Conservation (phyloP, 2,329 filamentous ascomycete genomes). For the Aspergillus sp. region DNA sequence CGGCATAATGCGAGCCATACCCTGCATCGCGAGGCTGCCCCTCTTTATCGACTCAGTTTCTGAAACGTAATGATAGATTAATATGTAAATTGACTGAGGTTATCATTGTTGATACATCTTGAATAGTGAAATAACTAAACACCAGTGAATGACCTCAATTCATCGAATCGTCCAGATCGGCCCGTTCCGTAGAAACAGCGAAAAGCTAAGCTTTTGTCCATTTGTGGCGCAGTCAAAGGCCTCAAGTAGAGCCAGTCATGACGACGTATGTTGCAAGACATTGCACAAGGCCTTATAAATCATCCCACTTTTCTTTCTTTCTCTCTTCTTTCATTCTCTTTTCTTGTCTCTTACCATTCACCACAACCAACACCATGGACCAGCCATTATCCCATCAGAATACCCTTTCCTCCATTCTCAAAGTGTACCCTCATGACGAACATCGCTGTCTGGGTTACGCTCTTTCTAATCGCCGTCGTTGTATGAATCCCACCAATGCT, state of each 20-base stretch:
- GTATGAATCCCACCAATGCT: background rate
- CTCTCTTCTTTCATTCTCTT: background rate
- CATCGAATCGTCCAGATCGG: background rate
- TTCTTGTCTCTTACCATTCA: background rate
- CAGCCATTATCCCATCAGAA: no score
- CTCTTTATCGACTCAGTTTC: no score
- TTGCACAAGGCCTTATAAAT: background rate
- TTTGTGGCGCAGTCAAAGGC: no score
- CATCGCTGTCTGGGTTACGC: slow-evolving; percentile 1
- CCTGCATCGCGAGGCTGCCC: no score
- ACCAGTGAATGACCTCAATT: no score
- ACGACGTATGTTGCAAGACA: background rate
- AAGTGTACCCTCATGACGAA: background rate
- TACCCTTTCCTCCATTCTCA: background rate
- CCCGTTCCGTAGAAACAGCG: background rate
- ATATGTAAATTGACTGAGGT: no score
- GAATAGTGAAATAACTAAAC: no score
- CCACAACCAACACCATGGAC: background rate
- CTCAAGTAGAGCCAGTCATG: background rate
- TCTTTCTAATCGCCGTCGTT: slow-evolving; percentile 1
- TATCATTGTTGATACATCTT: no score
- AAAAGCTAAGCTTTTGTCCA: background rate
- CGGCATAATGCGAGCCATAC: no score
- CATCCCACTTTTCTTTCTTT: no score
- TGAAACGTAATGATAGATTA: no score